Percentiles rank a stretch among this genome's conserved stretches.
phyloP scores from a whole-genome alignment of 306 rosid genomes.

The Senna tora region DNA sequence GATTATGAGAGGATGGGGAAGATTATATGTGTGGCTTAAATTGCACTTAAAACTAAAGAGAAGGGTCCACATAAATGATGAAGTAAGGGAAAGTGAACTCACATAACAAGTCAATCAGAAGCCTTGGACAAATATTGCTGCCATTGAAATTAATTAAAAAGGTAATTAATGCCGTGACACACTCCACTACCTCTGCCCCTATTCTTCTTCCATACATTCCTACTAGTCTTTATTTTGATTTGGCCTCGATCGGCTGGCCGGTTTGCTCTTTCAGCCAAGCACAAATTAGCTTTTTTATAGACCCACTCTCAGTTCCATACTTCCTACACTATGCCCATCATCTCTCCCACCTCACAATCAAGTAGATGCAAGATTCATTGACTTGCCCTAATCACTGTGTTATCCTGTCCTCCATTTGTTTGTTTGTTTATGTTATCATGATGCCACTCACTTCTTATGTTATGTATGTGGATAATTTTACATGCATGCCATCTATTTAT shows the following conservation, averaged over 20 bases:
- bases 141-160: slow-evolving; percentile 20
- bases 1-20: slow-evolving; percentile 22
- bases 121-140: slow-evolving; percentile 20
- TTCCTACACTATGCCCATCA: slow-evolving; percentile 12
- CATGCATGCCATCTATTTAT: slow-evolving; percentile 6
- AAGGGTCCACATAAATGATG: slow-evolving; percentile 26
- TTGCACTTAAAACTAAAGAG: slow-evolving; percentile 30
- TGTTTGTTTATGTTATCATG: no score
- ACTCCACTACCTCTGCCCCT: background rate
- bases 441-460: no score
- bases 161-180: slow-evolving; percentile 24
- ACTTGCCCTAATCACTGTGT: slow-evolving; percentile 4
- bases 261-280: background rate
- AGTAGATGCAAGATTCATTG: background rate
- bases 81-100: slow-evolving; percentile 28
- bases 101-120: slow-evolving; percentile 9
- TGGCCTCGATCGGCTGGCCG: no score
- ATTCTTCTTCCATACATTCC: no score
- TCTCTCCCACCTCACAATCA: no score
- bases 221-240: no score
- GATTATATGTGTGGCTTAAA: slow-evolving; percentile 36
- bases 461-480: background rate
- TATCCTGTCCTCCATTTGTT: slow-evolving; percentile 36
- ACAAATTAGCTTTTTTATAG: background rate
- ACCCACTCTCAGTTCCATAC: slow-evolving; percentile 17